Conservation (phyloP, 352 stramenopile species). For the Phytophthora sp. region DNA sequence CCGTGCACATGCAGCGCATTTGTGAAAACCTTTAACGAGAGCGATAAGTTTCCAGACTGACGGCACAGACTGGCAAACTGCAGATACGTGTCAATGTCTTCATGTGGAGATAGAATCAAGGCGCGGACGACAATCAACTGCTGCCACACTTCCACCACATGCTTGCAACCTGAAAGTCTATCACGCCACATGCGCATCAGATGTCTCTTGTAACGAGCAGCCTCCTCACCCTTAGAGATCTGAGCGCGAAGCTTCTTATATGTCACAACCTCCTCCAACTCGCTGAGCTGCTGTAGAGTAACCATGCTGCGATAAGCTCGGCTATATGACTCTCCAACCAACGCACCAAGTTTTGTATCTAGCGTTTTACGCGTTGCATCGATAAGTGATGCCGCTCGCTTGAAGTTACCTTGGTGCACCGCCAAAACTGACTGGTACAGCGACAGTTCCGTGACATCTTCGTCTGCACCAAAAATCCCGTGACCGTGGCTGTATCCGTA, state of each 20-base stretch:
- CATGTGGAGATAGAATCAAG: constrained; percentile 82
- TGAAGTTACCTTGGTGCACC: constrained; percentile 94
- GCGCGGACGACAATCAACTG: constrained; percentile 94
- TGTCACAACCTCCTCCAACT: constrained; percentile 98
- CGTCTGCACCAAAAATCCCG: constrained; percentile 37
- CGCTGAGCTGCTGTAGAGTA: constrained; percentile 95
- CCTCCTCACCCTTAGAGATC: constrained; percentile 75
- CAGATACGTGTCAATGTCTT: constrained; percentile 93
- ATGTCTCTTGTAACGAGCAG: constrained; percentile 77
- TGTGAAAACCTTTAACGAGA: constrained; percentile 90
- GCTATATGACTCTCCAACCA: constrained; percentile 97
- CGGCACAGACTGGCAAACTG: constrained; percentile 93
- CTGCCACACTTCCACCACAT: constrained; percentile 94
- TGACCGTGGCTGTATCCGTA: constrained; percentile 36
- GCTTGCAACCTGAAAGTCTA: constrained; percentile 87
- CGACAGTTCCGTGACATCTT: constrained; percentile 54
- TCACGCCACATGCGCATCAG: constrained; percentile 89
- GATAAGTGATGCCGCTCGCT: constrained; percentile 91
- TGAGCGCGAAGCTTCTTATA: constrained; percentile 89
- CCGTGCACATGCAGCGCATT: constrained; percentile 72
- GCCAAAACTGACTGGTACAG: constrained; percentile 92
- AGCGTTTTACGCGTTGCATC: constrained; percentile 93
- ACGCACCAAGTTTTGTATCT: constrained; percentile 94
- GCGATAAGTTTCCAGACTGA: constrained; percentile 83
- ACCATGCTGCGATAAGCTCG: constrained; percentile 97